phyloP scores from a whole-genome alignment of 2,329 filamentous ascomycete genomes.

The Pyricularia sp. region DNA sequence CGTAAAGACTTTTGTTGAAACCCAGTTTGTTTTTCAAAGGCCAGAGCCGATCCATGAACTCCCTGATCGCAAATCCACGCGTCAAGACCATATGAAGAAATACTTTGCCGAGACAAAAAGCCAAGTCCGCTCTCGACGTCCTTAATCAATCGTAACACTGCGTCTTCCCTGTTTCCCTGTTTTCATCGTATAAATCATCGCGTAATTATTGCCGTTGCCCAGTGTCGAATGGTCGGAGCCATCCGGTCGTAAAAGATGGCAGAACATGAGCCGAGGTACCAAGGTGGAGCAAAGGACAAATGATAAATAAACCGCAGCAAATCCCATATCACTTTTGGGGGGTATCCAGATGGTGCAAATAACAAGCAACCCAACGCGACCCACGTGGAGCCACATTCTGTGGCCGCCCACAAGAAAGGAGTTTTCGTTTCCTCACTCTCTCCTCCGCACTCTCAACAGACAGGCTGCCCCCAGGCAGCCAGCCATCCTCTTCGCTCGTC shows the following conservation, averaged over 20 bases:
- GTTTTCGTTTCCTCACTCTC: constrained; percentile 2
- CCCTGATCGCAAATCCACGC: neutral
- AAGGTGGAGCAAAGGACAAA: constrained; percentile 9
- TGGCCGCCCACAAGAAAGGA: constrained; percentile 6
- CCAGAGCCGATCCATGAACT: neutral
- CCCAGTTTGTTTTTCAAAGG: neutral
- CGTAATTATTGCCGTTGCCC: neutral
- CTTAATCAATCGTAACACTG: neutral
- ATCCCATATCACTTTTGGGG: neutral
- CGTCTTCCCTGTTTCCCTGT: neutral
- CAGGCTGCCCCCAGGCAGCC: neutral
- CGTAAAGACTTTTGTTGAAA: neutral
- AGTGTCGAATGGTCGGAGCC: neutral
- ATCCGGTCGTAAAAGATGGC: neutral
- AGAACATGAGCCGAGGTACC: constrained; percentile 2
- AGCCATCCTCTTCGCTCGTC: constrained; percentile 8
- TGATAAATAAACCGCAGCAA: constrained; percentile 10
- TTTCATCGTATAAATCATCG: neutral
- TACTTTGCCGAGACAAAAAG: constrained; percentile 1
- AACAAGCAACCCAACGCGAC: constrained; percentile 4
- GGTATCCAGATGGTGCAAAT: constrained; percentile 7
- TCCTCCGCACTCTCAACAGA: constrained; percentile 4
- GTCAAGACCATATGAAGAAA: neutral
- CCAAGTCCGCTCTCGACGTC: neutral
- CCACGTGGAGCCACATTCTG: constrained; percentile 1